Base-by-base conservation (phyloP, 2,329 filamentous ascomycete genomes). In the Tolypocladium cylindrosporum region DNA sequence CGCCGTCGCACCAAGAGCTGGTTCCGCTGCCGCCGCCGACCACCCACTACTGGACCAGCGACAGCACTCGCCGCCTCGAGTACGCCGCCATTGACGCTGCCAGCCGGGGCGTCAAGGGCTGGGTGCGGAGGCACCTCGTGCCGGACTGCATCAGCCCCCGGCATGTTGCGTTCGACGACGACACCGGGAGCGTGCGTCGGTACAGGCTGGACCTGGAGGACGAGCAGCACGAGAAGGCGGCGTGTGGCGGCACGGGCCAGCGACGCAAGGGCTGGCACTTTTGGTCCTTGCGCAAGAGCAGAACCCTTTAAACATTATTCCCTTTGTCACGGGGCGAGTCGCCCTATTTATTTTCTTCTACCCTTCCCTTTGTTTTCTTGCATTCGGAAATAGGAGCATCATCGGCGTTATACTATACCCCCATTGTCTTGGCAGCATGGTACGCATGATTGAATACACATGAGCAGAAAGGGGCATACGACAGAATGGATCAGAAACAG, bases 71-170 rank as follows among this genome's bases (percentile, higher is more conserved):
- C 4, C 76, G 83, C 13, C 75, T 86, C 4, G 84, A 87, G 71
- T 87, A 87, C 63, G 84, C 83, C 0, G 84, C 84, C 57, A 87
- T 87, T 45, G 84, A 87, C 55, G 83, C 83, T 0, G 83, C 84
- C 2, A 80, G 77, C 41, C 75, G 77, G 1, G 84, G 84, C 5
- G 74, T 87, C 37, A 79, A 79, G 62, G 84, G 84, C 14, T 87
- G 84, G 79, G 65, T 85, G 40, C 74, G 80, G 67, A 76, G 78
- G 50, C 75, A 81, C 63, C 68, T 86, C 9, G 74, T 87, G 4
- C 84, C 84, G 0, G 81, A 84, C 60, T 87, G 84, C 69, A 80
- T 87, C 58, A 71, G 83, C 2, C 79, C 83, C 14, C 73, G 79
- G 45, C 77, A 79, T 54, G 69, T 84, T 14, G 74, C 76, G 2